Percentiles rank a stretch among this genome's conserved stretches.
Evolutionary conservation across 73 alveolate species (phyloP).

Genomic region (Halteria grandinella): DNA sequence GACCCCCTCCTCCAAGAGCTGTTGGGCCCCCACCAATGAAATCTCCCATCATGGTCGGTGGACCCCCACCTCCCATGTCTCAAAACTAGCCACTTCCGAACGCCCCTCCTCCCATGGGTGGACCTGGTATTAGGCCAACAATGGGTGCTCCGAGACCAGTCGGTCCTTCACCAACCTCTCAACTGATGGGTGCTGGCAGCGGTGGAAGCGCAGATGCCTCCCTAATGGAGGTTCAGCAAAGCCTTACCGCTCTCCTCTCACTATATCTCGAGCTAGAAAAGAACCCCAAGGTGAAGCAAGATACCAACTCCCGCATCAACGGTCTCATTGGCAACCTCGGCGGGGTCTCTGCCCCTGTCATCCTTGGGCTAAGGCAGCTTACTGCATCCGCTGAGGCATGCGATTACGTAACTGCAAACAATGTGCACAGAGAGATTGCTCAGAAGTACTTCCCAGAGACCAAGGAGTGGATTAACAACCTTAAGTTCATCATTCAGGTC

Average conservation of each 20-base stretch:
- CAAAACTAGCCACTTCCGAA: background rate
- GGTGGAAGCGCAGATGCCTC: constrained; percentile 49
- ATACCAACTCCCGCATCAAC: background rate
- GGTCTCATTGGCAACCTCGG: background rate
- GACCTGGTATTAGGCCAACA: too few species aligned
- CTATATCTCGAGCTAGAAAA: background rate
- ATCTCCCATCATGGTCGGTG: too few species aligned
- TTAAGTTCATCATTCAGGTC: constrained; percentile 21
- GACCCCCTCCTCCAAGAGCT: background rate
- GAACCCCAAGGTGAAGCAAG: constrained; percentile 38
- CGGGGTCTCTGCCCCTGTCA: background rate
- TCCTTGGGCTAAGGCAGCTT: background rate
- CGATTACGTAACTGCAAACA: constrained; percentile 20
- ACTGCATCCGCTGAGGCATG: constrained; percentile 21
- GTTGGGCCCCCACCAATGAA: constrained; percentile 33
- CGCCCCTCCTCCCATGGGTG: constrained; percentile 26
- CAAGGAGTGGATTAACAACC: constrained; percentile 44
- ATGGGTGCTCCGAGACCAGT: constrained; percentile 4
- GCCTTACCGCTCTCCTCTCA: constrained; percentile 8
- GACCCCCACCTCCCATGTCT: constrained; percentile 23
- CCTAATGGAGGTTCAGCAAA: constrained; percentile 7
- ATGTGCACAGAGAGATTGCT: constrained; percentile 26
- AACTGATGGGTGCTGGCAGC: constrained; percentile 51
- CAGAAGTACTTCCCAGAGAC: constrained; percentile 42
- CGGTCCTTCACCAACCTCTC: background rate